Evolutionary conservation across 176 grass and related monocot species (phyloP).

Genomic region (Otatea glauca): DNA sequence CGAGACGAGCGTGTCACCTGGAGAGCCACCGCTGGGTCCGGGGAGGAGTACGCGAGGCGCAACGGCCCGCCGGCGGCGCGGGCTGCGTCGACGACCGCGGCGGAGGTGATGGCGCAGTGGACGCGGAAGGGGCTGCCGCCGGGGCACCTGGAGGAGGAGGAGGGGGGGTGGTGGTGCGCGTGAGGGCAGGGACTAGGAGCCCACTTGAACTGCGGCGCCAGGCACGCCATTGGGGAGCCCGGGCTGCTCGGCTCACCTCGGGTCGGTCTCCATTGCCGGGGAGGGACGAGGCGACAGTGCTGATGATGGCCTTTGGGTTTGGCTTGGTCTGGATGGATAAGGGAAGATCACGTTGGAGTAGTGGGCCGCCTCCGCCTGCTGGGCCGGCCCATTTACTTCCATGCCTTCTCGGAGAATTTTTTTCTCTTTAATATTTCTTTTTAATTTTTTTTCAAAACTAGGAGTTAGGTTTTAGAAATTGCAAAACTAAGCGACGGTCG

Average conservation of each 20-base stretch:
- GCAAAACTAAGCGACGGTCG: too few species aligned
- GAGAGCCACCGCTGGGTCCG: slow-evolving; percentile 14
- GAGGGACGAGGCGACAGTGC: not conserved
- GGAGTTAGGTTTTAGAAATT: too few species aligned
- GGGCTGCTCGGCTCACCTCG: slow-evolving; percentile 30
- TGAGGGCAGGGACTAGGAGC: slow-evolving; percentile 20
- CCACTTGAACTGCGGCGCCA: slow-evolving; percentile 58
- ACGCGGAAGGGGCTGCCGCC: slow-evolving; percentile 24
- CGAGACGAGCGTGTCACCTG: slow-evolving; percentile 34
- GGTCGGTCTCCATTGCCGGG: slow-evolving; percentile 38
- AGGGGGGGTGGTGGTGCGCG: not conserved
- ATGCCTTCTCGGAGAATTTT: too few species aligned
- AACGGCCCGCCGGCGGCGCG: not conserved
- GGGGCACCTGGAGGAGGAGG: slow-evolving; percentile 39
- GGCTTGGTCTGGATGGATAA: slow-evolving; percentile 50
- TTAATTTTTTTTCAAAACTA: too few species aligned
- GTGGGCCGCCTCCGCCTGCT: not conserved
- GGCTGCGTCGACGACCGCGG: slow-evolving; percentile 31
- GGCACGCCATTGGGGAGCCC: slow-evolving; percentile 45
- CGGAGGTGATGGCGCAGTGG: slow-evolving; percentile 37
- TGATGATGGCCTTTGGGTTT: slow-evolving; percentile 39
- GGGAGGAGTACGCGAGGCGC: slow-evolving; percentile 30
- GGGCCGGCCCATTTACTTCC: not conserved
- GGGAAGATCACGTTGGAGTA: not conserved
- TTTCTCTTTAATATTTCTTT: too few species aligned